Percentiles rank a stretch among this genome's conserved stretches.
Conservation (phyloP, 192 early-diverging fungal species). For the Glomus cerebriforme region DNA sequence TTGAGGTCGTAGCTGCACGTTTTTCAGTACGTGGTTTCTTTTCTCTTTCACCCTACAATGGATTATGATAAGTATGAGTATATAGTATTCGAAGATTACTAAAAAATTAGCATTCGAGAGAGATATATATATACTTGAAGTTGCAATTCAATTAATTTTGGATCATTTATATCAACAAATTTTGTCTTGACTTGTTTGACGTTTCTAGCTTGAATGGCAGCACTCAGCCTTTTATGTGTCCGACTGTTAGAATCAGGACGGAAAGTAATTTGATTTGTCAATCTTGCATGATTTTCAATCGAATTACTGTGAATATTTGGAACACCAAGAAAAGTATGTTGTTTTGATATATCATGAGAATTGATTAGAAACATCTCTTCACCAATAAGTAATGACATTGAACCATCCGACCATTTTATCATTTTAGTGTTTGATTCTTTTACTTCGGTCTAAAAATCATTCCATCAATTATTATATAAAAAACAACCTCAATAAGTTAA, state of each 20-base stretch:
- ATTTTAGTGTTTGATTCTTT: conserved; percentile 78
- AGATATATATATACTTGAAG: conserved; percentile 37
- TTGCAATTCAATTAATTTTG: conserved; percentile 62
- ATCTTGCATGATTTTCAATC: conserved; percentile 67
- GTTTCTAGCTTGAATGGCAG: conserved; percentile 67
- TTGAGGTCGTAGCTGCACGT: conserved; percentile 39
- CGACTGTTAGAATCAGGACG: conserved; percentile 58
- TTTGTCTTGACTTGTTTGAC: conserved; percentile 65
- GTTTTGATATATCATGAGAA: conserved; percentile 49
- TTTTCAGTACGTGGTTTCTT: conserved; percentile 49
- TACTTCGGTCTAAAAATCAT: conserved; percentile 24
- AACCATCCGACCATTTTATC: conserved; percentile 77
- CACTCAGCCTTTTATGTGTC: conserved; percentile 68
- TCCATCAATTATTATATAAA: background rate
- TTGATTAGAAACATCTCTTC: conserved; percentile 73
- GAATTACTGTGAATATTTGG: conserved; percentile 53
- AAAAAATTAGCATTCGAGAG: background rate
- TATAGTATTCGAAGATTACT: conserved; percentile 1
- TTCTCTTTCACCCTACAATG: conserved; percentile 35
- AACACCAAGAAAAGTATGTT: conserved; percentile 65
- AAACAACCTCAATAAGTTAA: background rate
- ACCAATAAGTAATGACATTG: conserved; percentile 71
- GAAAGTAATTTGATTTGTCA: conserved; percentile 66
- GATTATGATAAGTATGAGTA: conserved; percentile 53
- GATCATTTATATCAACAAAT: conserved; percentile 68